Evolutionary conservation across 202 grass and related monocot species (phyloP).

Genomic region (Tripidium arundinaceum): DNA sequence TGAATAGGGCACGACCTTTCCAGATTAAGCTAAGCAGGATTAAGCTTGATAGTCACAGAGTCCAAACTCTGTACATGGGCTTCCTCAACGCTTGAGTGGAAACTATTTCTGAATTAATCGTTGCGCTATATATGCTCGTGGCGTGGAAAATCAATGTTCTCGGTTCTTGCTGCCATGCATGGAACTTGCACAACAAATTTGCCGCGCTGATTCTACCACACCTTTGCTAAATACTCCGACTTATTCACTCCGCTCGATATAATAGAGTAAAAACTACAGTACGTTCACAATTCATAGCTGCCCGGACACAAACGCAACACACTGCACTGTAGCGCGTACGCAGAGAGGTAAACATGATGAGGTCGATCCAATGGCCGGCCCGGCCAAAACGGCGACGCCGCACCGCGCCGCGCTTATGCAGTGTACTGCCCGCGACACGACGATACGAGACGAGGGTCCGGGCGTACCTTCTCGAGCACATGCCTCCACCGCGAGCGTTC

Average conservation of each 20-base stretch:
- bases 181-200: neutral
- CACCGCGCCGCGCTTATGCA: neutral
- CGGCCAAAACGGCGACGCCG: too few species aligned
- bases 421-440: neutral
- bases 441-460: neutral
- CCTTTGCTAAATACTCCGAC: neutral
- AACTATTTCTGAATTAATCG: neutral
- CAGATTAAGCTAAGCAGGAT: neutral
- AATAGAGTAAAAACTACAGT: too few species aligned
- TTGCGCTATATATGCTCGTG: neutral
- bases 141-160: neutral
- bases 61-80: too few species aligned
- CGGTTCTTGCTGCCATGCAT: neutral
- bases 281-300: too few species aligned
- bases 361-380: too few species aligned
- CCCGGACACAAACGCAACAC: neutral
- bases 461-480: neutral
- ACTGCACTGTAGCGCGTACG: neutral
- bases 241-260: neutral
- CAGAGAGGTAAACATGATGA: neutral
- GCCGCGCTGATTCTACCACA: neutral
- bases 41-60: neutral
- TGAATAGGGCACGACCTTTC: neutral
- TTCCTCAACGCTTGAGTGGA: too few species aligned
- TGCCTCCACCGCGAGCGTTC: neutral